Evolutionary conservation across 2,329 filamentous ascomycete genomes (phyloP), one percentile per base, ranked within the genome.

Genomic region (Hymenoscyphus occultus): DNA sequence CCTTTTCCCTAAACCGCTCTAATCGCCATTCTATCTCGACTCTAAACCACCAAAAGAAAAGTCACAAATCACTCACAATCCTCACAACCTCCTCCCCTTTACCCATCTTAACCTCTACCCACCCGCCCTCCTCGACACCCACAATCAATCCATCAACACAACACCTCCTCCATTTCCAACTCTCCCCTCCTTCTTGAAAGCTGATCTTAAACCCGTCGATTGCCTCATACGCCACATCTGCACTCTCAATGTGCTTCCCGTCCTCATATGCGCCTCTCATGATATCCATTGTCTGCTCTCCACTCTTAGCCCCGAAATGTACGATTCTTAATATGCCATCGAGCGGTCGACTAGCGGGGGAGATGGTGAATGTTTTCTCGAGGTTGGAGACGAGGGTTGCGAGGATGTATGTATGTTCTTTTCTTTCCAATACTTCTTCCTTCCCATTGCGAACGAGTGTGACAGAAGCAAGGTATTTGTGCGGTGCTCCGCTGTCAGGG

Each of bases 91-190:
- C 73, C 2, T 59, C 45, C 54, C 73, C 70, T 9, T 76, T 74
- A 31, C 84, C 81, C 72, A 79, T 84, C 67, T 76, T 77, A 0
- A 97, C 83, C 65, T 86, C 84, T 76, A 96, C 85, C 82, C 86
- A 89, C 0, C 93, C 93, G 1, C 84, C 87, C 61, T 81, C 76
- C 22, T 90, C 89, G 0, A 97, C 79, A 65, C 86, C 83, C 2
- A 97, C 86, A 72, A 96, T 96, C 62, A 90, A 92, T 2, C 94
- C 94, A 76, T 98, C 94, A n/a, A 98, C 82, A 75, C 94, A 98
- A 14, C 96, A 84, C 73, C 93, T 86, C 67, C 94, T 83, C 93
- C 93, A 97, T 61, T 87, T 81, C 68, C 70, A 73, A 57, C 79
- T 80, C 28, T 93, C 87, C 31, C 80, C 80, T n/a, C 92, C 86